Evolutionary conservation across 371 early-diverging fungal species (phyloP).

Genomic region (Amoeboaphelidium protococcarum): DNA sequence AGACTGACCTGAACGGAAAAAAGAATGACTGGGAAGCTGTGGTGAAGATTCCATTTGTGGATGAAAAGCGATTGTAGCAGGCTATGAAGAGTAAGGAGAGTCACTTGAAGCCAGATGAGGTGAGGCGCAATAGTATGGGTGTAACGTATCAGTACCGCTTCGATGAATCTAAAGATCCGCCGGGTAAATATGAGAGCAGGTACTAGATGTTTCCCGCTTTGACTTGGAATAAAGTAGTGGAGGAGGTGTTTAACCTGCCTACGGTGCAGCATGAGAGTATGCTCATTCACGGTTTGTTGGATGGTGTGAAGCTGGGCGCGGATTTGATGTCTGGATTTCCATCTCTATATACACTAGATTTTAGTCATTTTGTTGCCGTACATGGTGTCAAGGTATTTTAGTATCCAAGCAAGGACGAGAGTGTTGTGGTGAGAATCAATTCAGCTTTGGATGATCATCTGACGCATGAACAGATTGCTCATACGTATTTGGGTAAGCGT

Average conservation of each 20-base stretch:
- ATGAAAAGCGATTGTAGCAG: conserved; percentile 41
- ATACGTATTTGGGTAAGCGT: conserved; percentile 17
- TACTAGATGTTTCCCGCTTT: too few species aligned
- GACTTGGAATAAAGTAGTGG: too few species aligned
- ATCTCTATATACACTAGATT: conserved; percentile 41
- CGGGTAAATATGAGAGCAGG: too few species aligned
- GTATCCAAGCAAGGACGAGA: conserved; percentile 45
- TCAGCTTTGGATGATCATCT: conserved; percentile 20
- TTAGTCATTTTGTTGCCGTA: conserved; percentile 28
- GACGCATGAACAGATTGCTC: conserved; percentile 8
- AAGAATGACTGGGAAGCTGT: conserved; percentile 94
- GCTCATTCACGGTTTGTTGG: conserved; percentile 31
- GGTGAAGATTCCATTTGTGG: conserved; percentile 77
- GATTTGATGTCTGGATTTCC: conserved; percentile 74
- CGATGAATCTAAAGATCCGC: not conserved
- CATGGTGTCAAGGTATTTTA: conserved; percentile 67
- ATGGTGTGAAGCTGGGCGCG: conserved; percentile 35
- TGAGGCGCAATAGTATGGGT: not conserved
- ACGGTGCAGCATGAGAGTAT: conserved; percentile 17
- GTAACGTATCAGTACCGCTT: not conserved
- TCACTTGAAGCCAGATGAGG: conserved; percentile 21
- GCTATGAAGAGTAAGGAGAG: conserved; percentile 44
- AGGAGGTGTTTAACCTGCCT: conserved; percentile 22
- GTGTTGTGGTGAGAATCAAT: conserved; percentile 35
- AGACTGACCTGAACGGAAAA: conserved; percentile 91